Evolutionary conservation across 2,329 filamentous ascomycete genomes (phyloP).

Genomic region (Zasmidium cellare): DNA sequence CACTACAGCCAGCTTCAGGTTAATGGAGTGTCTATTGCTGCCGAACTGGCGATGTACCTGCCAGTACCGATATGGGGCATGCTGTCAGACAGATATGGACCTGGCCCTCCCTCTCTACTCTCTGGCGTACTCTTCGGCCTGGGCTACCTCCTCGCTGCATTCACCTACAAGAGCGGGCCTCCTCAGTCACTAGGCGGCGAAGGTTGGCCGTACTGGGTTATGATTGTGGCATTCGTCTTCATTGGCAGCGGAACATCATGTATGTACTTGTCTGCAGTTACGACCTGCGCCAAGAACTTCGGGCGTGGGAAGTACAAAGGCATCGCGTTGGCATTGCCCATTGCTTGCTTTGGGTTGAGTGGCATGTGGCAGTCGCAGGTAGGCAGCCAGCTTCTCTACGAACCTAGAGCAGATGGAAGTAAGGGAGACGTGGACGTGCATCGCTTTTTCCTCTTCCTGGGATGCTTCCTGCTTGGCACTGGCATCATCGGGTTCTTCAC

Average conservation of each 20-base stretch:
- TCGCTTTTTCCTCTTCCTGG: constrained; percentile 84
- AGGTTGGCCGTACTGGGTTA: constrained; percentile 73
- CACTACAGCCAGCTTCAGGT: constrained; percentile 90
- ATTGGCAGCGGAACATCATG: constrained; percentile 81
- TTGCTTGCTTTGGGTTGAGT: constrained; percentile 88
- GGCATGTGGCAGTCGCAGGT: constrained; percentile 96
- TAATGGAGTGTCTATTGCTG: constrained; percentile 83
- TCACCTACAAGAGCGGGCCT: constrained; percentile 66
- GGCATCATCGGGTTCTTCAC: constrained; percentile 74
- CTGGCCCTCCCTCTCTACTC: constrained; percentile 71
- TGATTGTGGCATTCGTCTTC: constrained; percentile 81
- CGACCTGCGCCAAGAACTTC: constrained; percentile 97
- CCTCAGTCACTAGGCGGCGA: constrained; percentile 51
- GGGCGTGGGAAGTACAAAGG: constrained; percentile 84
- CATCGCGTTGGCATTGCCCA: constrained; percentile 83
- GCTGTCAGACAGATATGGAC: constrained; percentile 84
- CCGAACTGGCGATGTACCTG: constrained; percentile 85
- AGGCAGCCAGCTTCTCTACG: constrained; percentile 74
- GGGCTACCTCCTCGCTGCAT: constrained; percentile 82
- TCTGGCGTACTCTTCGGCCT: constrained; percentile 72
- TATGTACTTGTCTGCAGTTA: constrained; percentile 90
- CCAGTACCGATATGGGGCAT: constrained; percentile 89
- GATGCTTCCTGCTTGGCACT: constrained; percentile 65
- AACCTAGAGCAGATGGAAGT: constrained; percentile 62
- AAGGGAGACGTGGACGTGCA: constrained; percentile 70